Evolutionary conservation across 768 basidiomycete genomes (phyloP).

Genomic region (Amanita fuliginea): DNA sequence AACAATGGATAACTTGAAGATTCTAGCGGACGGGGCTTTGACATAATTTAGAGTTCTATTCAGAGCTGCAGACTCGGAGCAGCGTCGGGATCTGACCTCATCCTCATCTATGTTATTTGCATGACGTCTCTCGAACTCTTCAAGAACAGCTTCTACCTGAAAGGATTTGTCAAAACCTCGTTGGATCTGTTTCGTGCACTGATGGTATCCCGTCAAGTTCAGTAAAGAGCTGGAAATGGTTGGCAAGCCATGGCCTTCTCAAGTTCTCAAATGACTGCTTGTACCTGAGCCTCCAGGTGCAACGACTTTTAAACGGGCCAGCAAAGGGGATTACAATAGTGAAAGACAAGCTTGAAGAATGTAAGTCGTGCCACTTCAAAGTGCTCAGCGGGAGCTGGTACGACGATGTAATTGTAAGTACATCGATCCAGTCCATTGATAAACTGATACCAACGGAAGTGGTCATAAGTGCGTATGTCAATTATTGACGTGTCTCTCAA

Average conservation of each 20-base stretch:
- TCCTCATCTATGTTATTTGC: constrained; percentile 44
- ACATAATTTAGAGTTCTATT: constrained; percentile 1
- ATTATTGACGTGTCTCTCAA: constrained; percentile 61
- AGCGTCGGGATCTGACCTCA: constrained; percentile 29
- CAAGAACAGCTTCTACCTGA: constrained; percentile 70
- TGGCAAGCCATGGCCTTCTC: constrained; percentile 51
- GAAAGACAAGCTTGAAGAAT: constrained; percentile 41
- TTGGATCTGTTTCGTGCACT: constrained; percentile 76
- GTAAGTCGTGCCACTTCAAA: constrained; percentile 35
- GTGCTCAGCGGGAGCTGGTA: constrained; percentile 60
- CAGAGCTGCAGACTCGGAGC: constrained; percentile 4
- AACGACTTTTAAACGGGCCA: constrained; percentile 19
- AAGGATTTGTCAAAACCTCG: constrained; percentile 13
- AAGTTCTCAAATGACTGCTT: constrained; percentile 79
- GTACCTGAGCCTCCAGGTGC: constrained; percentile 49
- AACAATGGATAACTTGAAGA: no score
- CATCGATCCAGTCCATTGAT: constrained; percentile 11
- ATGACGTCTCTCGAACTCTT: constrained; percentile 66
- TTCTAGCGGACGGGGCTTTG: no score
- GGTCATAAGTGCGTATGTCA: constrained; percentile 30
- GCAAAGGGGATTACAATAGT: constrained; percentile 14
- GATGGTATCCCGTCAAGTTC: constrained; percentile 58
- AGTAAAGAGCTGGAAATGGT: constrained; percentile 34
- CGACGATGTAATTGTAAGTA: constrained; percentile 54
- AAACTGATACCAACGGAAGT: neutral